Base-by-base conservation (phyloP, 148 eudicot genomes). In the Suaeda aralocaspica region DNA sequence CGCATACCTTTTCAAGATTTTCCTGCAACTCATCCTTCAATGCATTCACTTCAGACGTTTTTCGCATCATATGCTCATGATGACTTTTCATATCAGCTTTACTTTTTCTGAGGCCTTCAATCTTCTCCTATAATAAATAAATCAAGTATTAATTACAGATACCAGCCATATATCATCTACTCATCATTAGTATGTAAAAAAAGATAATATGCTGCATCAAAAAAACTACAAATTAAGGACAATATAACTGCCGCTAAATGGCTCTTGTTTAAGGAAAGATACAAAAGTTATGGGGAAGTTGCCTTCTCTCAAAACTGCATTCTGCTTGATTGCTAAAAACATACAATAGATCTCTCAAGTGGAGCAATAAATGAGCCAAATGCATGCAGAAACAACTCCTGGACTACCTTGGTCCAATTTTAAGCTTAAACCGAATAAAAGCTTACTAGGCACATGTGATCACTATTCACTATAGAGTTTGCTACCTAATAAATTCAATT, bases 11-110 rank as follows among this genome's bases (percentile, higher is more conserved):
- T 16, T 91, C 79, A 33, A 85, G 84, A 64, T 66, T 74, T 30
- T 87, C 84, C 84, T 87, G 78, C 68, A 90, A 67, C 53, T 91
- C 93, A 48, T 83, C 78, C 82, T 81, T 85, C 85, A 60, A 83
- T 67, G 75, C 80, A 74, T 81, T 79, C 72, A 82, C 88, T 79
- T 89, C 86, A 6, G 83, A 76, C 50, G 86, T 82, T 82, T 82
- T 86, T 33, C 82, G 87, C 57, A 76, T 66, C 87, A 95, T 71
- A 67, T 57, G 56, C 52, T 84, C 85, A 79, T 80, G 82, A 73
- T 78, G 91, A 78, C 79, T 64, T 78, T 80, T 89, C 85, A 83
- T 89, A 73, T 87, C 80, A 48, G 72, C 66, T 67, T 85, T 73
- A 66, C 61, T 79, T 67, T 85, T 85, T 68, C 45, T 79, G 78